Evolutionary conservation across 2,329 filamentous ascomycete genomes (phyloP), one percentile per base, ranked within the genome.

Genomic region (Sclerotinia glacialis): DNA sequence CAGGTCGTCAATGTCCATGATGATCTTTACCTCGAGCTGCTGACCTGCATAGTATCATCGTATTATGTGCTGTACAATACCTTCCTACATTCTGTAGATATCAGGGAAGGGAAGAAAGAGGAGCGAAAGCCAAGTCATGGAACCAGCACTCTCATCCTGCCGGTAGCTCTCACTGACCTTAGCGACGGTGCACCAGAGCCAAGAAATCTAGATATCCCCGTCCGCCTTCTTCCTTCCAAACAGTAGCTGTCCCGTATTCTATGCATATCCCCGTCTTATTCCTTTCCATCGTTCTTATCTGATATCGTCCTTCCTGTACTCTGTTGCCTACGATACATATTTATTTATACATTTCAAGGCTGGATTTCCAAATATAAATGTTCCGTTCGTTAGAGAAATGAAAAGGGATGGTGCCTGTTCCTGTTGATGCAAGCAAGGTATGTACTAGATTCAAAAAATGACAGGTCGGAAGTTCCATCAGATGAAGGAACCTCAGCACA

Each of bases 381-480:
- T 9, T 59, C 26, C 21, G n/a, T n/a, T 46, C 37, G 37, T 21
- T n/a, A 4, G 16, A 34, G 44, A n/a, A 59, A 40, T 21, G 34
- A 49, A 49, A 49, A 31, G 28, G 44, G 46, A 63, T 63, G 18
- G 60, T 54, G 34, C 28, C 34, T 59, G 31, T 64, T 49, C 28
- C 31, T 44, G 53, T 60, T 52, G 54, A 50, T 65, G 64, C 54
- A 50, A 60, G 53, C 63, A 65, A 59, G 63, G 53, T 31, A 50
- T 46, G 55, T 28, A 40, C 31, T 60, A 60, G 34, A 52, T 60
- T 46, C 8, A 5, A 34, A 34, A 65, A 65, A 65, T 61, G 64
- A 61, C 54, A 65, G 64, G 54, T 65, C 64, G 61, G 28, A 52
- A 52, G 53, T 61, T 46, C 64, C 47, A 44, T 60, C 21, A 59